phyloP scores from a whole-genome alignment of 441 rosid species.

The Populus hybrid region DNA sequence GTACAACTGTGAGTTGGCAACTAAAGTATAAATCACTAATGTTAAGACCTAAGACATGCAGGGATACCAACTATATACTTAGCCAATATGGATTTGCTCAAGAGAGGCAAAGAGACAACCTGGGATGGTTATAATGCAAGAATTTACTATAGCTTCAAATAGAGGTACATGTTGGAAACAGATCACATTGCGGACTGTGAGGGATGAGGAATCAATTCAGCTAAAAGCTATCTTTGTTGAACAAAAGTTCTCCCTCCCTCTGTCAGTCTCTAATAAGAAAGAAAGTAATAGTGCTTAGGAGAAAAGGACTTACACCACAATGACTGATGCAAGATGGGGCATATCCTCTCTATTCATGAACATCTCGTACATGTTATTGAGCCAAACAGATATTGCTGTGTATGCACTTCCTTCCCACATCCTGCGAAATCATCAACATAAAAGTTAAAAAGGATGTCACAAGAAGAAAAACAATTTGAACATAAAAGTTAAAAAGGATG shows the following conservation, averaged over 20 bases:
- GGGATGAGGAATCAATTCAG: neutral
- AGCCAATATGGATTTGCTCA: neutral
- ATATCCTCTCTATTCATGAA: slow-evolving; percentile 60
- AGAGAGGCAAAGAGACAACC: neutral
- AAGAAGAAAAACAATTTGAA: slow-evolving; percentile 1
- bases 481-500: slow-evolving; percentile 21
- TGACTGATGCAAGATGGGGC: slow-evolving; percentile 81
- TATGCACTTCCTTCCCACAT: slow-evolving; percentile 90
- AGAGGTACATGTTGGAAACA: neutral
- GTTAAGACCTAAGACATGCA: neutral
- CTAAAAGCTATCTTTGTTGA: neutral
- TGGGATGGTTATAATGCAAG: neutral
- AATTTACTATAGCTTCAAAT: neutral
- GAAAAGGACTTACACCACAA: slow-evolving; percentile 69
- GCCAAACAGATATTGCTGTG: slow-evolving; percentile 81
- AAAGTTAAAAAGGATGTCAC: slow-evolving; percentile 14
- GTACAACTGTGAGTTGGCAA: neutral
- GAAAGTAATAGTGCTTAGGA: slow-evolving; percentile 6
- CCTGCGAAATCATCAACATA: slow-evolving; percentile 43
- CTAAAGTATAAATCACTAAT: neutral
- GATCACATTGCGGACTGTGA: neutral
- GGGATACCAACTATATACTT: neutral
- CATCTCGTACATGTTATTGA: slow-evolving; percentile 54
- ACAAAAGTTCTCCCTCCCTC: neutral
- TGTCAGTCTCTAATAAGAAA: neutral